These are phyloP conservation scores for Eucalyptus paniculata DNA, from an alignment of 345 rosid species.

Conservation along the genomic window DNA sequence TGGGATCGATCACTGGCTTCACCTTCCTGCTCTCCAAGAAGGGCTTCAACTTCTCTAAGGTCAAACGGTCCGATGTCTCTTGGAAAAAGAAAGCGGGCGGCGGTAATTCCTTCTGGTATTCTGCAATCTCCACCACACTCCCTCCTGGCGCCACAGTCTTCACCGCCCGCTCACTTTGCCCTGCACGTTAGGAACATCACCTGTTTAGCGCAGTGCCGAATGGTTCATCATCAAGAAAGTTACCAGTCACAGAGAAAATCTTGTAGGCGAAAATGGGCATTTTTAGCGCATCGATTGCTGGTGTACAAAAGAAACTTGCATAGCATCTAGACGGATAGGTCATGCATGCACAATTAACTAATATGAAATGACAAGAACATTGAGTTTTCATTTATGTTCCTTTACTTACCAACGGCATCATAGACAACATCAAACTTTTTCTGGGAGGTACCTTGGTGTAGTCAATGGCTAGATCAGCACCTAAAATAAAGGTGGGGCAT, in stretches of 20 bases:
- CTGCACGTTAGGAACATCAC: conserved; percentile 2
- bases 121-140: conserved; percentile 57
- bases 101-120: conserved; percentile 35
- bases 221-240: neutral
- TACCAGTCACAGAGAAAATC: neutral
- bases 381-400: neutral
- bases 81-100: conserved; percentile 72
- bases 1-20: conserved; percentile 72
- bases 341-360: neutral
- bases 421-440: conserved; percentile 56
- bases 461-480: too few species aligned
- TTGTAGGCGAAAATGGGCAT: neutral
- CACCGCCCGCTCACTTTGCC: conserved; percentile 73
- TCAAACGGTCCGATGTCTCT: conserved; percentile 62
- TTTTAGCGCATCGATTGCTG: neutral
- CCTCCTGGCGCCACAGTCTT: conserved; percentile 81
- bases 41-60: conserved; percentile 59
- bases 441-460: too few species aligned
- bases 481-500: too few species aligned
- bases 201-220: neutral
- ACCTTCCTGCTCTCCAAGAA: conserved; percentile 64
- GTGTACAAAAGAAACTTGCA: neutral
- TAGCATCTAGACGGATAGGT: neutral
- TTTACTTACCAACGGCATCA: conserved; percentile 60
- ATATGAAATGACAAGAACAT: neutral